Evolutionary conservation across 331 rosid genomes (phyloP).

Genomic region (Quercus tomentella): DNA sequence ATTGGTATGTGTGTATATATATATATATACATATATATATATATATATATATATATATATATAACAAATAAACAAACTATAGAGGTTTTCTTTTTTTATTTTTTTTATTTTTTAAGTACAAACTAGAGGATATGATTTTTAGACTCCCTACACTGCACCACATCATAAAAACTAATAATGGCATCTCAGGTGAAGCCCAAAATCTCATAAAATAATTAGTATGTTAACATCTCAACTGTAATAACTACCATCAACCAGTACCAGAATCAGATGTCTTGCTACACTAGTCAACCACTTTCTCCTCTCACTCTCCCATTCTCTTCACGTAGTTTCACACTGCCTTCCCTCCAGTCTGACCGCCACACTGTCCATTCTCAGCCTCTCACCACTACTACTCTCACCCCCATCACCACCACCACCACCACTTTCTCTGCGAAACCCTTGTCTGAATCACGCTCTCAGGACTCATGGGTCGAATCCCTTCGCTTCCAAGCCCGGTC

Average conservation of each 20-base stretch:
- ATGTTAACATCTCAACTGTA: background rate
- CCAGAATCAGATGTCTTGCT: conserved; percentile 8
- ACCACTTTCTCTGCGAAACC: conserved; percentile 8
- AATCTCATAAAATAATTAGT: background rate
- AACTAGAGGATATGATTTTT: too few relatives aligned
- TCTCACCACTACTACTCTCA: background rate
- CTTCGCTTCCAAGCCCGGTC: conserved; percentile 58
- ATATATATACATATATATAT: too few relatives aligned
- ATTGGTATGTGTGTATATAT: too few relatives aligned
- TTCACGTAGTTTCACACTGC: background rate
- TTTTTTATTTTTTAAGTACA: too few relatives aligned
- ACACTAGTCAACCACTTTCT: conserved; percentile 1
- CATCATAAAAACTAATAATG: too few relatives aligned
- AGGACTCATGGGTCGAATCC: conserved; percentile 52
- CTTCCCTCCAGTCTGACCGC: conserved; percentile 19
- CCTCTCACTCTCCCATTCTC: conserved; percentile 11
- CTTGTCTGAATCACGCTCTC: conserved; percentile 29
- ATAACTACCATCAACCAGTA: background rate
- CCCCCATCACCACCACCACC: background rate
- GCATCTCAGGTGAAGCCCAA: background rate
- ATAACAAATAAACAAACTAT: too few relatives aligned
- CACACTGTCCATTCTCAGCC: background rate
- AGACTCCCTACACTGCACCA: too few relatives aligned
- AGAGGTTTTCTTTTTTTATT: too few relatives aligned
- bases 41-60: too few relatives aligned